Evolutionary conservation across 805 yeast species (phyloP).

Genomic region (Ogataea polymorpha): DNA sequence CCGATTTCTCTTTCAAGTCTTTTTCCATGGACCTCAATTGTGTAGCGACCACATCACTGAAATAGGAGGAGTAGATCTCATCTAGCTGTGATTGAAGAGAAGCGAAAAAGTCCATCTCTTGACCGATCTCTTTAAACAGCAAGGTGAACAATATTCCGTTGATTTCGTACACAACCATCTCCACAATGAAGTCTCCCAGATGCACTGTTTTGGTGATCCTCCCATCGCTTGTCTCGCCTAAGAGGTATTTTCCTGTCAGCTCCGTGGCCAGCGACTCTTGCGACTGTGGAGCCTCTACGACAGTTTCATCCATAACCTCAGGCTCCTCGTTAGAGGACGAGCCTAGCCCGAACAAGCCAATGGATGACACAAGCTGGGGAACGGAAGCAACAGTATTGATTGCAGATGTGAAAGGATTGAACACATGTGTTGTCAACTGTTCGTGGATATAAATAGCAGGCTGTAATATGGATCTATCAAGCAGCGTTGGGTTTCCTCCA

Average conservation of each 20-base stretch:
- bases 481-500: slow-evolving; percentile 21
- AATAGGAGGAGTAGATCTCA: slow-evolving; percentile 21
- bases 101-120: slow-evolving; percentile 7
- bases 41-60: slow-evolving; percentile 25
- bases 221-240: slow-evolving; percentile 25
- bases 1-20: slow-evolving; percentile 13
- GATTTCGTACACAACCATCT: slow-evolving; percentile 29
- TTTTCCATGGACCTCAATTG: slow-evolving; percentile 25
- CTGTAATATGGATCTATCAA: slow-evolving; percentile 28
- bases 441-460: slow-evolving; percentile 31
- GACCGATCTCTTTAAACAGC: slow-evolving; percentile 14
- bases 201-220: slow-evolving; percentile 13
- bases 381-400: slow-evolving; percentile 24
- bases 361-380: slow-evolving; percentile 13
- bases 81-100: slow-evolving; percentile 19
- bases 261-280: slow-evolving; percentile 10
- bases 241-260: slow-evolving; percentile 24
- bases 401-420: slow-evolving; percentile 30
- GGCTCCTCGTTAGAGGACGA: slow-evolving; percentile 4
- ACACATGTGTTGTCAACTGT: slow-evolving; percentile 26
- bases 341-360: slow-evolving; percentile 15
- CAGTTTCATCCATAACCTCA: not conserved
- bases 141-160: slow-evolving; percentile 29
- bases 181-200: slow-evolving; percentile 6
- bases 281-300: not conserved